Conservation (phyloP, 352 stramenopile genomes). For the Globisporangium lucens region DNA sequence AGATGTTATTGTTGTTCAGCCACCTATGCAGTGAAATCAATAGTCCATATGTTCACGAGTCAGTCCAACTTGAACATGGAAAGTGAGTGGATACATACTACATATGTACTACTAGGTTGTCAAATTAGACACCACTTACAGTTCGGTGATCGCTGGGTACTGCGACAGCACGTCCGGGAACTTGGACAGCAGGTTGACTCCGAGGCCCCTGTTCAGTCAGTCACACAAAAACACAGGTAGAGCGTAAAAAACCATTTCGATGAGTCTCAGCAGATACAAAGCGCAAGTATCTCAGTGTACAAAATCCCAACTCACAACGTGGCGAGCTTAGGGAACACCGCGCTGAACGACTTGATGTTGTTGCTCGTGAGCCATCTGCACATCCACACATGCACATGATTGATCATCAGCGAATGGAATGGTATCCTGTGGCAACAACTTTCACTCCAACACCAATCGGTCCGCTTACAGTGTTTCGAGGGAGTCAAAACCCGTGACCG, state of each 20-base stretch:
- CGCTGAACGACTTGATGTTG: constrained; percentile 11
- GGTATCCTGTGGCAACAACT: too few species aligned
- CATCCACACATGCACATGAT: not conserved
- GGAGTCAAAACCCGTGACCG: not conserved
- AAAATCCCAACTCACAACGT: not conserved
- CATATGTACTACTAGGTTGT: not conserved
- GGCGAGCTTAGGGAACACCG: constrained; percentile 3
- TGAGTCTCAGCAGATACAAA: not conserved
- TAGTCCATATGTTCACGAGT: too few species aligned
- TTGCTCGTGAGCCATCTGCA: not conserved
- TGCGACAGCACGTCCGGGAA: not conserved
- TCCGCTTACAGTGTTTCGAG: not conserved
- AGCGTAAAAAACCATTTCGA: not conserved
- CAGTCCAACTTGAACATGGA: too few species aligned
- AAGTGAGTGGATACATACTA: not conserved
- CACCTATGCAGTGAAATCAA: too few species aligned
- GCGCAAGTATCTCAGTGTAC: not conserved
- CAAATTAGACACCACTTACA: not conserved
- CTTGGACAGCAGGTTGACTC: not conserved
- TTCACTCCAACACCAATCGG: too few species aligned
- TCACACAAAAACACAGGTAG: not conserved
- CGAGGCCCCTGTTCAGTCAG: not conserved
- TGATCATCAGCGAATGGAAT: too few species aligned
- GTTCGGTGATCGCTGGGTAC: not conserved
- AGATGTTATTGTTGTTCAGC: too few species aligned